Evolutionary conservation across 2,329 filamentous ascomycete genomes (phyloP), one percentile per base, ranked within the genome.

Genomic region (Clonostachys sp.): DNA sequence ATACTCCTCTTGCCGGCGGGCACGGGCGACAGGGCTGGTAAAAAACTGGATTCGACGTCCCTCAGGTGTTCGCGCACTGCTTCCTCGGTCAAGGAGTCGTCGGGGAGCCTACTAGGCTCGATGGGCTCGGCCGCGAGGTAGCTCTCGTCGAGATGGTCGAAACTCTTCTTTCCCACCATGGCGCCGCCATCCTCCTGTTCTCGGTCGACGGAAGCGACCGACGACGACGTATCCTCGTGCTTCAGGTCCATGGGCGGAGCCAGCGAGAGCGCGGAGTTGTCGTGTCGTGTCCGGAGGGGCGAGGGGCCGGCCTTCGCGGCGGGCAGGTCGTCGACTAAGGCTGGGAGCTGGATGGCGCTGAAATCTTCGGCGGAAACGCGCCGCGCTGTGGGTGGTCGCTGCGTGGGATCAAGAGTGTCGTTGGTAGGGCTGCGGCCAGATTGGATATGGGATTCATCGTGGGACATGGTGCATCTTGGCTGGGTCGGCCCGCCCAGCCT

Each of bases 21-120:
- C 42, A 83, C 72, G 12, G 81, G 81, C 8, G 81, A 84, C 6
- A 78, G 60, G 6, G 75, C 72, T 3, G 78, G 76, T 47, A 83
- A 60, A 57, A 86, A 86, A 64, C 82, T 86, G 34, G 82, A 85
- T 58, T 86, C 83, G 51, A 84, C 74, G 56, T 86, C 82, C 55
- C 78, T 73, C 17, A 86, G 62, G 57, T 84, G 80, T 47, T 75
- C 73, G 51, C 74, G 70, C 17, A 83, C 71, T 41, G 72, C 72
- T 42, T 74, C 71, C 53, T 81, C 78, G 41, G 73, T 74, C 40
- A 79, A 60, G 5, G 76, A 77, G 47, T 81, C 75, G 46, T 73
- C 66, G 10, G 56, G 50, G 14, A 45, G 54, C 13, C 53, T 52
- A 30, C 60, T 67, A 18, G 61, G 53, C 44, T 71, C 66, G 46